Evolutionary conservation across 768 basidiomycete genomes (phyloP).

Genomic region (Termitomyces sp.): DNA sequence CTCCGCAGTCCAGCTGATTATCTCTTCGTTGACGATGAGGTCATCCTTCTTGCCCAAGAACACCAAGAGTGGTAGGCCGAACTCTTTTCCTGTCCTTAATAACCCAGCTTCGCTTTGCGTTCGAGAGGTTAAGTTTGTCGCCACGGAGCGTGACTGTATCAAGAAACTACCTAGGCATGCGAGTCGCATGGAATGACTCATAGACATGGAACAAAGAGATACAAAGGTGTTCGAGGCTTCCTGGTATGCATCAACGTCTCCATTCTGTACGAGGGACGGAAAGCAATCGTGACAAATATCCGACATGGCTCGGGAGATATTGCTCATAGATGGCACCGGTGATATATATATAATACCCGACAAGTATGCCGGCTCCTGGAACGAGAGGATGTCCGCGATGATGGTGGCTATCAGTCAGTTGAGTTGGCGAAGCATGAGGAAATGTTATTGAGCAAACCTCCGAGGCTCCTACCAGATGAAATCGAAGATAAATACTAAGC

Average conservation of each 20-base stretch:
- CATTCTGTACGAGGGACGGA: constrained; percentile 12
- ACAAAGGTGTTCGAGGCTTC: constrained; percentile 16
- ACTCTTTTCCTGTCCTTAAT: constrained; percentile 17
- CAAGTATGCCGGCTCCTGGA: constrained; percentile 19
- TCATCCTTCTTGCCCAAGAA: constrained; percentile 22
- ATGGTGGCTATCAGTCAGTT: constrained; percentile 13
- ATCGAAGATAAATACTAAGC: not conserved
- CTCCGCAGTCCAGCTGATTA: constrained; percentile 15
- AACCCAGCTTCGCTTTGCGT: constrained; percentile 19
- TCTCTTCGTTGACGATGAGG: constrained; percentile 15
- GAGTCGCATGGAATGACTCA: constrained; percentile 13
- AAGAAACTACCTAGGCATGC: constrained; percentile 19
- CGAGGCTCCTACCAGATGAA: constrained; percentile 15
- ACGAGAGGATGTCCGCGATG: constrained; percentile 20
- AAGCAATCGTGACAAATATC: constrained; percentile 12
- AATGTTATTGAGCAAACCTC: constrained; percentile 15
- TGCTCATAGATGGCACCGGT: constrained; percentile 21
- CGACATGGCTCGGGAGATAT: constrained; percentile 14
- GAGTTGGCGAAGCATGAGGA: not conserved
- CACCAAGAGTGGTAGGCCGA: constrained; percentile 19
- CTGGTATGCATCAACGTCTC: constrained; percentile 19
- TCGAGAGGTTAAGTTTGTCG: constrained; percentile 15
- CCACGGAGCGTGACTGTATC: constrained; percentile 19
- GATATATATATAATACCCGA: constrained; percentile 21
- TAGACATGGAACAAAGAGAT: constrained; percentile 9